Base-by-base conservation (phyloP, 2,329 filamentous ascomycete species). In the Claviceps pusilla region DNA sequence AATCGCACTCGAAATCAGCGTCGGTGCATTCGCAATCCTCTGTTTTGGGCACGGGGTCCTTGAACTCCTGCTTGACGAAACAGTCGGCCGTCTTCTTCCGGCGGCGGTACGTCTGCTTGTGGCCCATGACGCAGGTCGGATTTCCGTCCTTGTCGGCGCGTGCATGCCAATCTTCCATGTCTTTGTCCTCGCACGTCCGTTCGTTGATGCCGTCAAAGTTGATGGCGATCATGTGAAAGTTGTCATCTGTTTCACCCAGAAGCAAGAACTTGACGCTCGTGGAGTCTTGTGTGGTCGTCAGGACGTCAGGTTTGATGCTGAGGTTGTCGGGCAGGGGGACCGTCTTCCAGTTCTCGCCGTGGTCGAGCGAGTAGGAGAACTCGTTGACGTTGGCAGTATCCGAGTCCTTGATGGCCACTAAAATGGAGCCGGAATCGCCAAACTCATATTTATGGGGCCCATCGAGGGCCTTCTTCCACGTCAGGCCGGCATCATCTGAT, bases 401-500 rank as follows among this genome's bases (percentile, higher is more conserved):
- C 1, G 84, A 87, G 62, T 95, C 87, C 58, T 79, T 77, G 42
- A 97, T 75, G 4, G 93, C 93, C 35, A 97, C 77, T 35, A 98
- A 73, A 24, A 98, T 79, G 16, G 89, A 89, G 1, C 93, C 93
- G 60, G 94, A 86, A 62, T 96, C 91, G 53, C 93, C 93, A 66
- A 97, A 94, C 64, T 96, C 90, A 68, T 95, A 98, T 67, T 94
- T 93, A 71, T 97, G 89, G 12, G 90, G 86, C 24, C 88, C 87
- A 16, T 89, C 75, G 5, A 87, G 76, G 0, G 83, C 79, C 64
- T 83, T 74, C 42, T 75, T 80, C 93, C 94, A 98, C 1, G 83
- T 90, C 57, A 88, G 71, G 45, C 93, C 93, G 24, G 90, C 91
- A 68, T 97, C 83, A 64, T 95, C 87, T 0, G 93, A 98, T 31